phyloP scores from a whole-genome alignment of 768 basidiomycete genomes.

The Tricholoma flavovirens region DNA sequence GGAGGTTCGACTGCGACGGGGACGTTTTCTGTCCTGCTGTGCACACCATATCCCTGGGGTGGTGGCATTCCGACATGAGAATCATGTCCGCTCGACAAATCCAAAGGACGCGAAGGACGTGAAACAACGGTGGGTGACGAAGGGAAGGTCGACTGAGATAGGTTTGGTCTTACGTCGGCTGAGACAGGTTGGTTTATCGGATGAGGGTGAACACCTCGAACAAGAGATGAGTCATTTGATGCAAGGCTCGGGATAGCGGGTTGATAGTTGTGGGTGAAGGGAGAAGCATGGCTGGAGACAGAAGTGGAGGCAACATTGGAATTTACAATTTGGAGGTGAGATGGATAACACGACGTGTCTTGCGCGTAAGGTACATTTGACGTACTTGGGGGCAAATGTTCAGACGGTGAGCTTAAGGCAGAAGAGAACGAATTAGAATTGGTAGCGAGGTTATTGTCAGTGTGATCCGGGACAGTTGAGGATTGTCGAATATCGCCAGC shows the following conservation, averaged over 20 bases:
- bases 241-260: background rate
- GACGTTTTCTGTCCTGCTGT: conserved; percentile 9
- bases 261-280: background rate
- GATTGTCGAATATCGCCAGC: conserved; percentile 23
- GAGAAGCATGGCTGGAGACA: background rate
- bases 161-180: background rate
- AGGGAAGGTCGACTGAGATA: background rate
- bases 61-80: background rate
- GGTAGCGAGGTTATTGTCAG: background rate
- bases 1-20: background rate
- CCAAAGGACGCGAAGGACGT: background rate
- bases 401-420: background rate
- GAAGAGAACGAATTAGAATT: background rate
- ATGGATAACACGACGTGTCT: background rate
- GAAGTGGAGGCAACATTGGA: background rate
- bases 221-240: background rate
- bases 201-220: background rate
- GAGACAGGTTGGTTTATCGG: background rate
- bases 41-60: background rate
- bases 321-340: background rate
- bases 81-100: background rate
- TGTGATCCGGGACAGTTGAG: conserved; percentile 15
- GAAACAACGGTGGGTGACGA: background rate
- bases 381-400: background rate
- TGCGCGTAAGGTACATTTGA: background rate